Evolutionary conservation across 2,329 filamentous ascomycete species (phyloP).

Genomic region (Aureobasidium melanogenum): DNA sequence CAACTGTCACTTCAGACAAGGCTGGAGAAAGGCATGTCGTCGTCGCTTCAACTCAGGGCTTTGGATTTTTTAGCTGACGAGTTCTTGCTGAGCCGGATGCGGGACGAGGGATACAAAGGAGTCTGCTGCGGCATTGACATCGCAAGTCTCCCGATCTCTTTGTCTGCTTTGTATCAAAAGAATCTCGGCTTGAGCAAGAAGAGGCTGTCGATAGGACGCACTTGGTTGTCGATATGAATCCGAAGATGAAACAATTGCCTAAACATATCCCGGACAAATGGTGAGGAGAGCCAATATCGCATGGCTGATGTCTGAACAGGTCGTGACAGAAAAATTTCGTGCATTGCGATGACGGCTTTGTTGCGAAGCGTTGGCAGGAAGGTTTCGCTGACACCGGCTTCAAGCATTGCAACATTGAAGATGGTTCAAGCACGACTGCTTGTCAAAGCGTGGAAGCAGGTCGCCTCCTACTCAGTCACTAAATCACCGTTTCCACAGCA

Average conservation of each 20-base stretch:
- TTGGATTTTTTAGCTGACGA: neutral
- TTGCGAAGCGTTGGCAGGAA: neutral
- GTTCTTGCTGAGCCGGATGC: neutral
- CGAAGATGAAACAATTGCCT: neutral
- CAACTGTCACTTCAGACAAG: neutral
- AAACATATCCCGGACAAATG: neutral
- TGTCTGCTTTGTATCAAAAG: neutral
- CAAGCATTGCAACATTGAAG: neutral
- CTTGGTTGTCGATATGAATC: neutral
- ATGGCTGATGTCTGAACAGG: neutral
- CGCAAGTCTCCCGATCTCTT: no score
- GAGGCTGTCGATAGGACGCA: neutral
- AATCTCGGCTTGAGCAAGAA: neutral
- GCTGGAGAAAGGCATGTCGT: neutral
- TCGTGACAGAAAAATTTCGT: neutral
- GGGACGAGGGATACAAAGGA: neutral
- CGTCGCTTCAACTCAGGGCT: neutral
- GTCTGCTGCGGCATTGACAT: no score
- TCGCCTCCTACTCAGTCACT: neutral
- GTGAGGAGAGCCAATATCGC: neutral
- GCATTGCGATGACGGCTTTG: neutral
- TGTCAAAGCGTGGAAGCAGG: neutral
- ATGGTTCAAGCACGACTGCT: neutral
- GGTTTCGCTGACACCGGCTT: neutral
- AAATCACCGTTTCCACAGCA: neutral